Evolutionary conservation across 2,329 filamentous ascomycete species (phyloP), one percentile per base, ranked within the genome.

Genomic region (Ophiobolus disseminans): DNA sequence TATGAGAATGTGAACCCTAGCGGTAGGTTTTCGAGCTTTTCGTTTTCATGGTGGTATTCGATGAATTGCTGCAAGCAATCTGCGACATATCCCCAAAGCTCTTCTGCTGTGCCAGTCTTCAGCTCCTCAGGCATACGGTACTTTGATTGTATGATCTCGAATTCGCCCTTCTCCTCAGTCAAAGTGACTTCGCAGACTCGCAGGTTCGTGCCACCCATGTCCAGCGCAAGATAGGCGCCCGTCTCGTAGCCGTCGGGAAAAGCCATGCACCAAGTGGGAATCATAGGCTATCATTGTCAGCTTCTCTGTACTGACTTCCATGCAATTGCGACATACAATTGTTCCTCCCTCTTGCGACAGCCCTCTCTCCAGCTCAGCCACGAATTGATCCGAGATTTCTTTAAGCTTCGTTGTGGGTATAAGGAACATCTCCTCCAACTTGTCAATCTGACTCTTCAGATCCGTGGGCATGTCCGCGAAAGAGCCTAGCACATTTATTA

Each of bases 1-100:
- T 96, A 97, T 0, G 91, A 97, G 77, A 97, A 97, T 26, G 93
- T 97, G 78, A 97, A 97, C 67, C 92, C 93, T 7, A 97, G 84
- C 3, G 90, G 90, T 34, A 92, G 76, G 57, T 84, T 83, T 11
- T 82, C 81, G 20, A 90, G 69, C 49, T 87, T 80, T 62, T 83
- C 78, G 38, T 76, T 77, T 44, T 85, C 85, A 70, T 96, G 90
- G 74, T 97, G 91, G 58, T 88, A 88, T 68, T 95, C 86, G 57
- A 97, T 85, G 73, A 97, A 97, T 68, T 96, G 90, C 75, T 93
- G 83, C 53, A 97, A 80, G 72, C 91, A 96, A 74, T 96, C 91
- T 70, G 92, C 91, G 67, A 96, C 90, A 74, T 96, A 97, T 67
- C 91, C 90, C 90, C 91, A 97, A 5, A 97, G 83, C 75, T 96